A percentile compares a stretch with the other conserved stretches of the same genome.
These are phyloP conservation scores for Alternaria consortialis DNA, from an alignment of 2,329 filamentous ascomycete species.

Conservation along the genomic window DNA sequence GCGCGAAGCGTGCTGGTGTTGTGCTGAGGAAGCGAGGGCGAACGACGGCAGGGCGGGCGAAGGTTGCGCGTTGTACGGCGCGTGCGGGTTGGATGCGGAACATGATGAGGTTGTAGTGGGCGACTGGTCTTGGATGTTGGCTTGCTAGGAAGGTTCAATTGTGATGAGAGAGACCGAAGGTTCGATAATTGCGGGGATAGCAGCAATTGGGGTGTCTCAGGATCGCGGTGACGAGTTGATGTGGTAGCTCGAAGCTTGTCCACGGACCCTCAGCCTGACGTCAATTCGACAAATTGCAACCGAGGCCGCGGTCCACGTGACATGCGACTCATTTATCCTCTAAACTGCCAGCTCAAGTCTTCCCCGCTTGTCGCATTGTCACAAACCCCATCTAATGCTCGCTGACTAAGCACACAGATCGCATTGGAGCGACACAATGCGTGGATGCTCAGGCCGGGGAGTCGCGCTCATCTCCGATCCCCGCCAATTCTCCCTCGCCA, in stretches of 20 bases:
- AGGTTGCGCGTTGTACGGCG: slow-evolving; percentile 28
- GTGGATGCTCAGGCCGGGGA: no score
- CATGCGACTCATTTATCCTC: neutral
- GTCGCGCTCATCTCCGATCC: neutral
- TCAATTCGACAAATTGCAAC: neutral
- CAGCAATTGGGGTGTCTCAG: slow-evolving; percentile 9
- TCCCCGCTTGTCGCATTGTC: accelerated
- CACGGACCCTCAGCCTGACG: slow-evolving; percentile 8
- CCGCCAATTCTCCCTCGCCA: neutral
- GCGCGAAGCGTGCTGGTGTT: slow-evolving; percentile 34
- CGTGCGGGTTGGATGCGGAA: slow-evolving; percentile 37
- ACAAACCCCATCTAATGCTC: neutral
- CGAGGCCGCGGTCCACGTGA: neutral
- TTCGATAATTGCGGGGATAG: neutral
- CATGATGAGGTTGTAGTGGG: slow-evolving; percentile 22
- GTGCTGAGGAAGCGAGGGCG: slow-evolving; percentile 37
- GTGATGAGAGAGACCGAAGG: neutral
- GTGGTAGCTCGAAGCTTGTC: slow-evolving; percentile 14
- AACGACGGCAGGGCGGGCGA: slow-evolving; percentile 17
- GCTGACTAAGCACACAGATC: no score
- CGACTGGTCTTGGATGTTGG: neutral
- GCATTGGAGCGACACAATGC: neutral
- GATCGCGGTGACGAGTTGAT: slow-evolving; percentile 15
- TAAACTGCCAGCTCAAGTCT: neutral
- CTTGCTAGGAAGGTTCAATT: neutral